Evolutionary conservation across 495 filamentous ascomycete genomes (phyloP).

Genomic region (Pyrenopolyporus hunteri): DNA sequence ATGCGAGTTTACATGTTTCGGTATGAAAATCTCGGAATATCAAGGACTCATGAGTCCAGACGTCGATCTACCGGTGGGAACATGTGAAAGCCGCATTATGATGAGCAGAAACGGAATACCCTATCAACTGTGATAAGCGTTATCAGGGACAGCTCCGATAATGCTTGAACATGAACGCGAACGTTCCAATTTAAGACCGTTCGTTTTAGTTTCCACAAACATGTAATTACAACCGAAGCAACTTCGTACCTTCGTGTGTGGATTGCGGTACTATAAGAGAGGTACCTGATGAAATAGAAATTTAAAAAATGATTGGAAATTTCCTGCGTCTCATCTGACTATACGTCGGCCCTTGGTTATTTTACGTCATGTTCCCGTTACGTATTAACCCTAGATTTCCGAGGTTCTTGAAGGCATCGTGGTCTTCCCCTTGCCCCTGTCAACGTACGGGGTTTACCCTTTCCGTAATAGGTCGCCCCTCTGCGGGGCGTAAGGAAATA

Average conservation of each 20-base stretch:
- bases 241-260: no score
- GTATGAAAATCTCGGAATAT: conserved; percentile 23
- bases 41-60: neutral
- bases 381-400: conserved; percentile 9
- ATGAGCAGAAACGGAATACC: neutral
- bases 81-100: neutral
- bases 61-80: neutral
- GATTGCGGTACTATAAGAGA: no score
- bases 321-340: no score
- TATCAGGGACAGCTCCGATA: no score
- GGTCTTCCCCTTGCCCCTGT: neutral
- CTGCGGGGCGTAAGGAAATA: conserved; percentile 12
- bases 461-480: neutral
- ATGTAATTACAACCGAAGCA: no score
- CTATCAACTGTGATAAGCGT: no score
- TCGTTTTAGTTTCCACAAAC: no score
- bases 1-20: conserved; percentile 12
- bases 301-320: no score
- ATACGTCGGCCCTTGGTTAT: neutral
- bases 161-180: no score
- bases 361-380: neutral
- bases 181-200: no score
- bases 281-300: no score
- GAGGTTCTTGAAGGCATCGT: conserved; percentile 26
- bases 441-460: conserved; percentile 29